These are phyloP conservation scores for Ceratocystiopsis sp. DNA, from an alignment of 2,329 filamentous ascomycete species.

Conservation along the genomic window DNA sequence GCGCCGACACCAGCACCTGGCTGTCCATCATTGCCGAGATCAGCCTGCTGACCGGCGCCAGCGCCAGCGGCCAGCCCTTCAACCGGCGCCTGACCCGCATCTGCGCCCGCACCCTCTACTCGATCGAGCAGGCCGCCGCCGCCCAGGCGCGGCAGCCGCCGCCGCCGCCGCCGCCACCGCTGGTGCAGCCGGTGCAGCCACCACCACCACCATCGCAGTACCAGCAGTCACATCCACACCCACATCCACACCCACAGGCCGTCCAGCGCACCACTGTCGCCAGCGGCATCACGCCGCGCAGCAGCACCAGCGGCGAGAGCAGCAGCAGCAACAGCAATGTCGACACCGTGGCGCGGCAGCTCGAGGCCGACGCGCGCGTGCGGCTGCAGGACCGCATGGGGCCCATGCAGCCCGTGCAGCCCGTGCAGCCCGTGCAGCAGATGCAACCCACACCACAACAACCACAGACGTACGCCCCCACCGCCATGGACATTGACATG, in stretches of 20 bases:
- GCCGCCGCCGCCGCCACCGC: neutral
- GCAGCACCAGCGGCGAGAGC: neutral
- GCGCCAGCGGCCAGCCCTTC: constrained; percentile 21
- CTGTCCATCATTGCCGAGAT: constrained; percentile 50
- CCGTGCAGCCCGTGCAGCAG: too few species aligned
- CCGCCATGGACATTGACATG: too few species aligned
- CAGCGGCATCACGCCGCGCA: neutral
- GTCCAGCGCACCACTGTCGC: too few species aligned
- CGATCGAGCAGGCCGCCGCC: constrained; percentile 30
- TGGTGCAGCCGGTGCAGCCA: constrained; percentile 27
- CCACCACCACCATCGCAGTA: constrained; percentile 34
- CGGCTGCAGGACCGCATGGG: too few species aligned
- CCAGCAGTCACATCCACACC: constrained; percentile 23
- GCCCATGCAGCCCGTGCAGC: too few species aligned
- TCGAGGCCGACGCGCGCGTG: too few species aligned
- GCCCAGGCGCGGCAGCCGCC: neutral
- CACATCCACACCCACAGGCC: constrained; percentile 16
- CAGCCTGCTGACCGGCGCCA: constrained; percentile 19
- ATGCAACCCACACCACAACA: too few species aligned
- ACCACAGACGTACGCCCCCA: too few species aligned
- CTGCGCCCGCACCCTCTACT: constrained; percentile 32
- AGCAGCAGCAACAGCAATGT: neutral
- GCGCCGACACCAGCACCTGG: constrained; percentile 53
- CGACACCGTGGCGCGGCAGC: neutral
- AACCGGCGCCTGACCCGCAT: constrained; percentile 28